Percentiles rank a stretch among this genome's conserved stretches.
phyloP scores from a whole-genome alignment of 139 green algal species.

The Chlamydomonas sp. region DNA sequence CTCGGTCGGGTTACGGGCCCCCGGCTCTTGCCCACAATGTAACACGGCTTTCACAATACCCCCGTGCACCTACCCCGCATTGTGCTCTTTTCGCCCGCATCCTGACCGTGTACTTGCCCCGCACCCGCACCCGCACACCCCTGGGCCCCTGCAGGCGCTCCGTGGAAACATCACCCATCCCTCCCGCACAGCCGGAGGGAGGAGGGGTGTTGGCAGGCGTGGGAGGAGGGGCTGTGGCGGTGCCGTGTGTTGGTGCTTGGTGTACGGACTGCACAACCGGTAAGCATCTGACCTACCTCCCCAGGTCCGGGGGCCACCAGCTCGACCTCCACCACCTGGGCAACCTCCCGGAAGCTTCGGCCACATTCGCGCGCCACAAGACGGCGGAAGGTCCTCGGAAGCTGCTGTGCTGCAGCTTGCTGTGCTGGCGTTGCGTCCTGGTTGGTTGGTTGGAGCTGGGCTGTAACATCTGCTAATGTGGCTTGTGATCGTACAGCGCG shows the following conservation, averaged over 20 bases:
- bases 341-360: constrained; percentile 55
- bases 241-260: not conserved
- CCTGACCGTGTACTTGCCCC: too few relatives aligned
- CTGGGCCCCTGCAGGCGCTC: too few relatives aligned
- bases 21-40: too few relatives aligned
- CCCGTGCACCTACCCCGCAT: too few relatives aligned
- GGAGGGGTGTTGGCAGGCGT: too few relatives aligned
- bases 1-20: too few relatives aligned
- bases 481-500: too few relatives aligned
- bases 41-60: too few relatives aligned
- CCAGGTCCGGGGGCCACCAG: constrained; percentile 39
- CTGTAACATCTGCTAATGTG: not conserved
- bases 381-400: constrained; percentile 51
- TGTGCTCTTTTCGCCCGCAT: too few relatives aligned
- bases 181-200: too few relatives aligned
- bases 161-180: too few relatives aligned
- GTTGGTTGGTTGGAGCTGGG: not conserved
- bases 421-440: not conserved
- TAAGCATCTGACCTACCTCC: constrained; percentile 37
- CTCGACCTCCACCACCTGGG: constrained; percentile 39
- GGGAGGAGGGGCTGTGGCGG: not conserved
- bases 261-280: not conserved
- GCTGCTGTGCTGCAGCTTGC: not conserved
- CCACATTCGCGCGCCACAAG: constrained; percentile 55
- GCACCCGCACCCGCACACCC: too few relatives aligned